Evolutionary conservation across 2,329 filamentous ascomycete genomes (phyloP), one percentile per base, ranked within the genome.

Genomic region (Xylariaceae sp.): DNA sequence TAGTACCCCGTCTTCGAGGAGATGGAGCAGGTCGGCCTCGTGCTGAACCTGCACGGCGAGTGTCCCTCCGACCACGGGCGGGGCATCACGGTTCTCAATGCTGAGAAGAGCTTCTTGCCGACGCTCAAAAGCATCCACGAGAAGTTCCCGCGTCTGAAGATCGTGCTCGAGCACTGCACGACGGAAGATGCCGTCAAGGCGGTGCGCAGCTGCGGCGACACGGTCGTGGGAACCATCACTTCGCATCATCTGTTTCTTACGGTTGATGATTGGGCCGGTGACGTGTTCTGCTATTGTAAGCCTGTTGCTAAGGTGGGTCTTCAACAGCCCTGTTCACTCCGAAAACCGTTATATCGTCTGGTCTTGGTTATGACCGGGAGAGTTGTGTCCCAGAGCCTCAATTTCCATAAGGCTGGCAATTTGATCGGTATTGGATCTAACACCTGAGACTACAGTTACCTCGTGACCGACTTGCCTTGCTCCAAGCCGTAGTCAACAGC

Each of bases 1-100:
- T 10, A 37, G 32, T 83, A 82, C 65, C 80, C 80, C 4, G 83
- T 89, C 40, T 89, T 89, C 68, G 80, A 76, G 23, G 85, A 85
- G 65, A 89, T 89, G 86, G 81, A 89, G 65, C 74, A 79, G 23
- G 80, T 86, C 63, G 80, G 83, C 64, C 77, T 89, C 69, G 77
- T 89, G 29, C 79, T 89, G 20, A 89, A 89, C 67, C 74, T 89
- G 40, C 86, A 89, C 69, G 86, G 86, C 56, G 86, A 89, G 71
- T 76, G 81, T 14, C 83, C 84, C 2, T 77, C 78, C 0, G 75
- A 76, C 44, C 59, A 68, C 42, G 7, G 65, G 42, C 52, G 54
- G 37, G 57, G 56, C 19, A 61, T 68, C 49, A 80, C 78, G 0
- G 76, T 81, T 12, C 73, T 89, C 58, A 87, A 85, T 63, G 86